phyloP scores from a whole-genome alignment of 2,329 filamentous ascomycete genomes.

The Hortaea sp. region DNA sequence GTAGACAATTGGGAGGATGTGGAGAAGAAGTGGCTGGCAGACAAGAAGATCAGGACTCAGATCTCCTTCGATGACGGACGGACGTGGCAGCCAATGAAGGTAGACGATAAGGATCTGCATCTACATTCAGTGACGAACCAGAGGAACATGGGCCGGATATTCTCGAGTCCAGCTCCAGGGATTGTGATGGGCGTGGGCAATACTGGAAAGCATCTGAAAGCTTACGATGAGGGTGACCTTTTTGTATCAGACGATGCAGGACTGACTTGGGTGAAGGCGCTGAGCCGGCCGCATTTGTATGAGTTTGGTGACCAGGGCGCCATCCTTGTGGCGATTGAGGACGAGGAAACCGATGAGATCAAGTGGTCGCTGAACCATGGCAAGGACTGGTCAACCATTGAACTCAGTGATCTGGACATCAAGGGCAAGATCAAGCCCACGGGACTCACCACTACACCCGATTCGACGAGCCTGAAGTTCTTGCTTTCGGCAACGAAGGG shows the following conservation, averaged over 20 bases:
- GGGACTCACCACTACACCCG: slow-evolving; percentile 76
- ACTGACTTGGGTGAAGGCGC: slow-evolving; percentile 65
- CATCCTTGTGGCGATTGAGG: slow-evolving; percentile 71
- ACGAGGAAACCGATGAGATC: slow-evolving; percentile 53
- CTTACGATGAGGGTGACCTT: slow-evolving; percentile 64
- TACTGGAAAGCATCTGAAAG: slow-evolving; percentile 61
- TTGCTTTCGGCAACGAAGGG: slow-evolving; percentile 58
- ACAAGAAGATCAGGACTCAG: slow-evolving; percentile 63
- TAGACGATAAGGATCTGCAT: slow-evolving; percentile 59
- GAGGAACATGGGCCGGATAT: slow-evolving; percentile 73
- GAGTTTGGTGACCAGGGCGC: slow-evolving; percentile 93
- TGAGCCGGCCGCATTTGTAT: slow-evolving; percentile 82
- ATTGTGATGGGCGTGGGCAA: slow-evolving; percentile 93
- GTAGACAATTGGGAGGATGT: slow-evolving; percentile 80
- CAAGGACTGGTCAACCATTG: slow-evolving; percentile 64
- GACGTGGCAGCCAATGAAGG: slow-evolving; percentile 64
- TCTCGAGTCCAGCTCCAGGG: slow-evolving; percentile 86
- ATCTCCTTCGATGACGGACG: slow-evolving; percentile 96
- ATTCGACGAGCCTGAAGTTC: slow-evolving; percentile 89
- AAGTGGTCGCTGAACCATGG: slow-evolving; percentile 87
- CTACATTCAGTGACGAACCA: slow-evolving; percentile 86
- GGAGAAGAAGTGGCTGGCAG: slow-evolving; percentile 40
- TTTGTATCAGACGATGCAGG: slow-evolving; percentile 90
- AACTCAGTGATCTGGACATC: slow-evolving; percentile 57
- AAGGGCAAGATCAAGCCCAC: slow-evolving; percentile 60